Base-by-base conservation (phyloP, 202 grass and related monocot species). In the Setaria viridis region DNA sequence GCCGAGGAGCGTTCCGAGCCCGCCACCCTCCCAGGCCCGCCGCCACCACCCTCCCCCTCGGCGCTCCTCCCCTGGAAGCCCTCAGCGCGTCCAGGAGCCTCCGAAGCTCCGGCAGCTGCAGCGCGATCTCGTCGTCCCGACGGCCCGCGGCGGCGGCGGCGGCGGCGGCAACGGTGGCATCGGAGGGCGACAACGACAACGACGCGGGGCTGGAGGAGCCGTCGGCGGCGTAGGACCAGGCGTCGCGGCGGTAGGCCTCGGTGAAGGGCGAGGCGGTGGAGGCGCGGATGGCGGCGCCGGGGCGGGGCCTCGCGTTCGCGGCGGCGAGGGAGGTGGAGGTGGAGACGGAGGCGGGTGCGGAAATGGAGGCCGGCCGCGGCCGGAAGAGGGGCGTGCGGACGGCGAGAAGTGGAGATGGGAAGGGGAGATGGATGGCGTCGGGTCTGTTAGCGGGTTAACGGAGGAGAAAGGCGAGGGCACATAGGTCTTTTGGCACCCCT, bases 51-150 rank as follows among this genome's bases (percentile, higher is more conserved):
- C 4, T 66, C 78, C 32, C 4, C 86, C 74, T 68, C 85, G 70
- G 8, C 10, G 11, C 56, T 79, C 62, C 62, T 87, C 20, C 62
- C 43, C 86, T 89, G 7, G 90, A 93, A 19, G 73, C 79, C 78
- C 77, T 80, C 62, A 96, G 71, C 30, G 67, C 91, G 62, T 90
- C 88, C 30, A 99, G 88, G 9, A 99, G 91, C 86, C 88, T 79
- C 88, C 86, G 80, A 76, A 99, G 90, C 88, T 94, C 93, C 25
- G 95, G 93, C 29, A 95, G 86, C 86, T 95, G 93, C 46, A 95
- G 77, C 7, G 89, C 86, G 69, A 98, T 95, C 79, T 98, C 93
- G 82, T 98, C 88, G 68, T 80, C 91, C 70, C 90, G 87, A 57
- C 89, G 80, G 20, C 87, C 85, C n/a, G 62, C 79, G n/a, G 77